Evolutionary conservation across 805 yeast species (phyloP).

Genomic region (Myxozyma mucilagina): DNA sequence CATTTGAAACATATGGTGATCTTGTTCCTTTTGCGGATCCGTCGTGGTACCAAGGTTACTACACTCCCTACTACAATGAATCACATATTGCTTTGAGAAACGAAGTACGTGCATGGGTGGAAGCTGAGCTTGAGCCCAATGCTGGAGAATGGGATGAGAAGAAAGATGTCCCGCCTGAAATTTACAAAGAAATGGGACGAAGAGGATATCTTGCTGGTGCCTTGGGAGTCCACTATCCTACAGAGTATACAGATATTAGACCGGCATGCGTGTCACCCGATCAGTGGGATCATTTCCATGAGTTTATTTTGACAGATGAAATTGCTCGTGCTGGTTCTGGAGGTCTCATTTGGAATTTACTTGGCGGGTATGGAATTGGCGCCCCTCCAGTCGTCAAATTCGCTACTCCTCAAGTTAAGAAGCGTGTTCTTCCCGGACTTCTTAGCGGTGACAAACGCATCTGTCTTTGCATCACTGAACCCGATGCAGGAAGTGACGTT

Average conservation of each 20-base stretch:
- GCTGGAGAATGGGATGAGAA: constrained; percentile 48
- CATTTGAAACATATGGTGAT: constrained; percentile 34
- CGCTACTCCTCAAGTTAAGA: constrained; percentile 39
- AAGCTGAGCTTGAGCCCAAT: constrained; percentile 43
- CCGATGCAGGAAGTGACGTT: constrained; percentile 49
- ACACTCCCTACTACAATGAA: constrained; percentile 44
- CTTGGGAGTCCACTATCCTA: constrained; percentile 43
- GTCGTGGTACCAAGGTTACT: constrained; percentile 45
- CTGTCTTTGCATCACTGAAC: constrained; percentile 48
- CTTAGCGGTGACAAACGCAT: constrained; percentile 44
- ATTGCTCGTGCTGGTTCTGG: constrained; percentile 45
- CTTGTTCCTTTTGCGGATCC: constrained; percentile 46
- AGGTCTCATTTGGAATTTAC: constrained; percentile 44
- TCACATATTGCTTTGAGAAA: constrained; percentile 44
- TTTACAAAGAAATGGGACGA: constrained; percentile 40
- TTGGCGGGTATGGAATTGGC: constrained; percentile 47
- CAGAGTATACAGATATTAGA: constrained; percentile 42
- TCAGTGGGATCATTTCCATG: constrained; percentile 45
- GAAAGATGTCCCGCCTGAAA: constrained; percentile 38
- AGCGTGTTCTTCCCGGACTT: constrained; percentile 43
- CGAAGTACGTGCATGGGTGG: constrained; percentile 46
- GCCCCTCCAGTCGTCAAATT: constrained; percentile 45
- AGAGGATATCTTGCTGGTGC: constrained; percentile 46
- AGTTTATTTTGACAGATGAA: constrained; percentile 44
- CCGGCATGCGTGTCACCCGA: constrained; percentile 43